A percentile compares a stretch with the other conserved stretches of the same genome.
Conservation (phyloP, 23 red algal species). For the Gracilaria caudata region DNA sequence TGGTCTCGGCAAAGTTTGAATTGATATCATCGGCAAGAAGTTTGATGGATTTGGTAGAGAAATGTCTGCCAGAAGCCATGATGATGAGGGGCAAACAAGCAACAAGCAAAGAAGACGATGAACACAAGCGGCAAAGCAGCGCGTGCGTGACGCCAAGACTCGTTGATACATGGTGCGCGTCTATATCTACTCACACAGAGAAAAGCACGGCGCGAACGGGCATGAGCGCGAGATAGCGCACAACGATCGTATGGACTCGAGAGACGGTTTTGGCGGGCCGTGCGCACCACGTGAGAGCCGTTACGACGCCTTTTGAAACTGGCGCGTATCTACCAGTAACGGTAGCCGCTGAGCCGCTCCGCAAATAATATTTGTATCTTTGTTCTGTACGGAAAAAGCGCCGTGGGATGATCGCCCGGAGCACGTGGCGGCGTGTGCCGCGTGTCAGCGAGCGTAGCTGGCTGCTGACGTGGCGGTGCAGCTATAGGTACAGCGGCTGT, state of each 20-base stretch:
- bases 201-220: too few relatives aligned
- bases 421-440: too few relatives aligned
- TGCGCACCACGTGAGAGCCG: background rate
- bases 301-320: background rate
- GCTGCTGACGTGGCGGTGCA: too few relatives aligned
- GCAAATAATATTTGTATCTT: too few relatives aligned
- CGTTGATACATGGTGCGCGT: background rate
- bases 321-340: background rate
- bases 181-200: background rate
- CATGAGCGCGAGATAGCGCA: too few relatives aligned
- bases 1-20: constrained; percentile 5
- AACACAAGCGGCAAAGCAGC: background rate
- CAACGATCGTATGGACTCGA: background rate
- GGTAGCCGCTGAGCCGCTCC: background rate
- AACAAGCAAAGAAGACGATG: background rate
- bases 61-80: constrained; percentile 16
- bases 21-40: constrained; percentile 58
- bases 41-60: constrained; percentile 53
- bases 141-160: background rate
- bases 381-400: too few relatives aligned
- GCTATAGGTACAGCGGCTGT: too few relatives aligned
- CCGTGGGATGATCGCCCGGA: too few relatives aligned
- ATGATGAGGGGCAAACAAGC: background rate
- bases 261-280: background rate
- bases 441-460: too few relatives aligned